Evolutionary conservation across 768 basidiomycete genomes (phyloP).

Genomic region (Auriscalpium vulgare): DNA sequence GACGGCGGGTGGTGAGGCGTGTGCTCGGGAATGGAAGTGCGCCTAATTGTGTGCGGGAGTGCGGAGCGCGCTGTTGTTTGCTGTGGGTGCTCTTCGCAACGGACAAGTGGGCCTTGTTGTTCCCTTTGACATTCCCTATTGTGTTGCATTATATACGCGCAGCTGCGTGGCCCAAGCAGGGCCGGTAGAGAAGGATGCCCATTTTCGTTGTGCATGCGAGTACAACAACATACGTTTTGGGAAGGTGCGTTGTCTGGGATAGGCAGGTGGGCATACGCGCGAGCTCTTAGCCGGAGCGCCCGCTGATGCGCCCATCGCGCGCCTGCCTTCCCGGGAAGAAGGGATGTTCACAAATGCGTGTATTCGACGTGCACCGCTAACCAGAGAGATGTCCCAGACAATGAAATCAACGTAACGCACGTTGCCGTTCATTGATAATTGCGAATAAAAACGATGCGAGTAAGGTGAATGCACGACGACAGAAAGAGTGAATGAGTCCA

Average conservation of each 20-base stretch:
- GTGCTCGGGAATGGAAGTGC: not conserved
- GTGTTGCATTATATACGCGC: constrained; percentile 8
- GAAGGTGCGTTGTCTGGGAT: not conserved
- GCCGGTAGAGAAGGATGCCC: not conserved
- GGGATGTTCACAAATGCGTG: not conserved
- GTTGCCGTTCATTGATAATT: not conserved
- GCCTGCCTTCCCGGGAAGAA: not conserved
- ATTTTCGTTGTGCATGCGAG: not conserved
- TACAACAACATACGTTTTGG: not conserved
- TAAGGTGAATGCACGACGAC: not conserved
- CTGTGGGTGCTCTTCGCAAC: constrained; percentile 2
- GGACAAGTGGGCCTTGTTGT: constrained; percentile 1
- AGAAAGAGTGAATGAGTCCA: not conserved
- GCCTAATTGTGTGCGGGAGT: not conserved
- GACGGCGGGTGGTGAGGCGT: not conserved
- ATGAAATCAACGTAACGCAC: not conserved
- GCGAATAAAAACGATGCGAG: not conserved
- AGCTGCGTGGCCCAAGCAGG: not conserved
- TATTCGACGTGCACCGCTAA: not conserved
- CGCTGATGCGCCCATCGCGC: not conserved
- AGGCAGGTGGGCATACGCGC: not conserved
- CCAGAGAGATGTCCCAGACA: not conserved
- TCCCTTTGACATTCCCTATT: constrained; percentile 7
- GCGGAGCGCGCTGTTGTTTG: constrained; percentile 4
- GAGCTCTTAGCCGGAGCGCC: not conserved